Evolutionary conservation across 2,329 filamentous ascomycete genomes (phyloP).

Genomic region (Pseudogymnoascus sp.): DNA sequence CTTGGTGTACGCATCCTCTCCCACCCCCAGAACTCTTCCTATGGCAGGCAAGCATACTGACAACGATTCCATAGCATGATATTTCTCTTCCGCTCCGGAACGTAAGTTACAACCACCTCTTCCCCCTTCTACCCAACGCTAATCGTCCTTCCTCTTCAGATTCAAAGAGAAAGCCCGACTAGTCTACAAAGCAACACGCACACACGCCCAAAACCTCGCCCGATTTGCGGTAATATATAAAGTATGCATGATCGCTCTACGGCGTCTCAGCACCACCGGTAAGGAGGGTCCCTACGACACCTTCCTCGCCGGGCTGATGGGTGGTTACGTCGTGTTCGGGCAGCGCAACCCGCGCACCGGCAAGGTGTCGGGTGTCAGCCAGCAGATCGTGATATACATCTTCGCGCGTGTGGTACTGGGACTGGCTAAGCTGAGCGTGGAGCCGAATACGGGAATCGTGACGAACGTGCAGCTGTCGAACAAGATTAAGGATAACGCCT

Average conservation of each 20-base stretch:
- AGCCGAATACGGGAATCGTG: conserved; percentile 48
- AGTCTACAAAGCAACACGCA: conserved; percentile 77
- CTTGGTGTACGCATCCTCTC: conserved; percentile 54
- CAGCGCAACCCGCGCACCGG: conserved; percentile 52
- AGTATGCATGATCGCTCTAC: conserved; percentile 65
- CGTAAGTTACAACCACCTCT: conserved; percentile 46
- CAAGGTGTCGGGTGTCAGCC: conserved; percentile 71
- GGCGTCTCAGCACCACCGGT: conserved; percentile 50
- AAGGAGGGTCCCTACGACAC: conserved; percentile 69
- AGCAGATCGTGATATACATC: conserved; percentile 98
- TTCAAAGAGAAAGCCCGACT: conserved; percentile 70
- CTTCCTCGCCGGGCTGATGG: conserved; percentile 78
- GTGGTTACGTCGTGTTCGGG: conserved; percentile 91
- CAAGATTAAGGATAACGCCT: conserved; percentile 62
- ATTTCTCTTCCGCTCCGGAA: conserved; percentile 87
- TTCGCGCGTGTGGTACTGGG: conserved; percentile 86
- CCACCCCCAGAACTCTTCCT: conserved; percentile 6
- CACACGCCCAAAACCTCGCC: conserved; percentile 86
- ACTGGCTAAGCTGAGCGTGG: conserved; percentile 73
- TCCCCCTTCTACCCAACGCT: background rate
- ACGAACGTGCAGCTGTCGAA: conserved; percentile 37
- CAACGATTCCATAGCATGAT: conserved; percentile 61
- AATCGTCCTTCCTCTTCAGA: conserved; percentile 27
- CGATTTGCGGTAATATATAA: conserved; percentile 92
- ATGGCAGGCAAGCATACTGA: background rate